phyloP scores from a whole-genome alignment of 371 early-diverging fungal genomes.

The Mucor saturninus region DNA sequence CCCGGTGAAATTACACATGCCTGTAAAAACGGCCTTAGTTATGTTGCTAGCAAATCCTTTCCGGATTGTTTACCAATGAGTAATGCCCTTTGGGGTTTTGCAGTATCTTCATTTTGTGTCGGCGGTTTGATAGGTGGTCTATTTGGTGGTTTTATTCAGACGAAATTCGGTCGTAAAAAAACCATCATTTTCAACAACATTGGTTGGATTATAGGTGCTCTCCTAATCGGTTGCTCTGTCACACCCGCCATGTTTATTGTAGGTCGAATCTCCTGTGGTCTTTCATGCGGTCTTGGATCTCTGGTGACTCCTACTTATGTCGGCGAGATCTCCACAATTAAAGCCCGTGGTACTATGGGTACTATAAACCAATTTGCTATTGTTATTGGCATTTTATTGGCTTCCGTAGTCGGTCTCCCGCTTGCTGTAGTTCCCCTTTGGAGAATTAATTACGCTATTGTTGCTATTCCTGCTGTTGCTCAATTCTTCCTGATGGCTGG shows the following conservation, averaged over 20 bases:
- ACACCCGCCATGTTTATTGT: constrained; percentile 65
- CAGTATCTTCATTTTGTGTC: constrained; percentile 68
- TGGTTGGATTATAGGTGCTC: constrained; percentile 65
- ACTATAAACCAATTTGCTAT: constrained; percentile 84
- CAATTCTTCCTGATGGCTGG: constrained; percentile 71
- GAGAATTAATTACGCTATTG: constrained; percentile 68
- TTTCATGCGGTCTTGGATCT: constrained; percentile 81
- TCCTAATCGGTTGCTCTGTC: constrained; percentile 62
- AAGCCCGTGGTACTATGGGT: constrained; percentile 71
- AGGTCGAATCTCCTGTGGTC: constrained; percentile 81
- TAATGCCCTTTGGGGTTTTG: constrained; percentile 54
- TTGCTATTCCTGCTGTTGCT: constrained; percentile 69
- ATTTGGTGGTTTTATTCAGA: constrained; percentile 59
- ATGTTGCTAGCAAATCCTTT: constrained; percentile 12
- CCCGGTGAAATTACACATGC: constrained; percentile 40
- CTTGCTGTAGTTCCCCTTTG: constrained; percentile 68
- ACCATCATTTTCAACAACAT: constrained; percentile 66
- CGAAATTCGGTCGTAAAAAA: constrained; percentile 67
- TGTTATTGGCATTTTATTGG: constrained; percentile 74
- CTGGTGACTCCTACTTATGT: constrained; percentile 82
- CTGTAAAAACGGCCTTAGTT: constrained; percentile 25
- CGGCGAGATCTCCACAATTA: constrained; percentile 77
- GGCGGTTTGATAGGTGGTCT: constrained; percentile 80
- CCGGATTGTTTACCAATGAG: constrained; percentile 44
- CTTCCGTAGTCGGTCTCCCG: constrained; percentile 65